phyloP scores from a whole-genome alignment of 2,329 filamentous ascomycete species.

The Phaeoacremonium minimum region DNA sequence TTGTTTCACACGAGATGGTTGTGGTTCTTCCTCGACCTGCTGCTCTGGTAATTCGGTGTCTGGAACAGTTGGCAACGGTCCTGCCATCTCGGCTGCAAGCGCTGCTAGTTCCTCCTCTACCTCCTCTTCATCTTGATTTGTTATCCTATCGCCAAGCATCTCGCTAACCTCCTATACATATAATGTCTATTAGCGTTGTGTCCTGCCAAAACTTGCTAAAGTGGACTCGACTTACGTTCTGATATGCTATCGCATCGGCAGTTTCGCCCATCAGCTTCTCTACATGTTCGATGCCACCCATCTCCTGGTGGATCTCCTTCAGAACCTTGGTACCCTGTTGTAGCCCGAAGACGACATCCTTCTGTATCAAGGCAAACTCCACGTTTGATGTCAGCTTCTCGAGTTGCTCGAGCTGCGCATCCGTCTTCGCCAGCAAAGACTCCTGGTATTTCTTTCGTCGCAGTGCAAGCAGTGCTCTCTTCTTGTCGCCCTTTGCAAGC shows the following conservation, averaged over 20 bases:
- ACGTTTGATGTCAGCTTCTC: constrained; percentile 85
- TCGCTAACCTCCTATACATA: constrained; percentile 76
- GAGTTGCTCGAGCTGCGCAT: constrained; percentile 88
- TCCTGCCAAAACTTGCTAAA: constrained; percentile 4
- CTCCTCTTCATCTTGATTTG: constrained; percentile 93
- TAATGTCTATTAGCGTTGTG: not conserved
- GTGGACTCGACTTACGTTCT: constrained; percentile 57
- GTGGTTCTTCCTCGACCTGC: constrained; percentile 8
- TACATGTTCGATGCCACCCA: constrained; percentile 90
- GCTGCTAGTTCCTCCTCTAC: constrained; percentile 92
- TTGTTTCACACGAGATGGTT: constrained; percentile 10
- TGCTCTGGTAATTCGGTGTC: constrained; percentile 15
- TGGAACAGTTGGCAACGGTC: constrained; percentile 19
- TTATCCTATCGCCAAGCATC: constrained; percentile 82
- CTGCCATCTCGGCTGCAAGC: constrained; percentile 59
- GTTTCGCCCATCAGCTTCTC: constrained; percentile 94
- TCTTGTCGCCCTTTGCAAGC: constrained; percentile 74
- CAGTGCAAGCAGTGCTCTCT: constrained; percentile 78
- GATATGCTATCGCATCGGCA: constrained; percentile 86
- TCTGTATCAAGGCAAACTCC: constrained; percentile 95
- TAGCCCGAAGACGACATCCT: constrained; percentile 89
- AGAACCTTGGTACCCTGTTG: constrained; percentile 89
- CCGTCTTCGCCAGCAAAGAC: constrained; percentile 80
- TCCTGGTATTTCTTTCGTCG: constrained; percentile 97
- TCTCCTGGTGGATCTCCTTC: constrained; percentile 88